Base-by-base conservation (phyloP, 129 eudicot genomes). In the Flaveria sonorensis region DNA sequence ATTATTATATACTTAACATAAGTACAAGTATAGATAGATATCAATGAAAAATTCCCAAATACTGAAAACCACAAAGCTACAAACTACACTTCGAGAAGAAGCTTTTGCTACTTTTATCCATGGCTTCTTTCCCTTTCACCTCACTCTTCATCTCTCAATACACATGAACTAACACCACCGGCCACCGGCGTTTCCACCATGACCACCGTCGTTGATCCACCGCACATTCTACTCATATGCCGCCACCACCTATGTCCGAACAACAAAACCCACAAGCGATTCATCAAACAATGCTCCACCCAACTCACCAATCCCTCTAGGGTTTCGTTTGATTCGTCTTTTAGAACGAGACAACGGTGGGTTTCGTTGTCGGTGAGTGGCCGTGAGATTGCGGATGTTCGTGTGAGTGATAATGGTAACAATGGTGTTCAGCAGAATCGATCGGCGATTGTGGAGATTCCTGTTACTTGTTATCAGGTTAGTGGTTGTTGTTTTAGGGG, bases 401-500 rank as follows among this genome's bases (percentile, higher is more conserved):
- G 83, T 21, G 78, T 79, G 15, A 15, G 65, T 70, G 85, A 77
- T 77, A 84, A 52, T 16, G 28, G 47, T 40, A 76, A 20, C 59
- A 78, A 32, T 85, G 88, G 39, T 62, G 86, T 45, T 62, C 80
- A 68, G 16, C 77, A 76, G 71, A 45, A 75, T 6, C 86, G 68
- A 69, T 77, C 83, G 3, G 81, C 85, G 13, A 43, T 73, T 2
- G 89, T 90, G 40, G 96, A 92, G 74, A 88, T 92, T 30, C 98
- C 98, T 52, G 94, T 90, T 76, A 84, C 89, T 28, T 92, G 98
- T 66, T 92, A 90, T 53, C 98, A 93, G 98, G 98, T 90, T 53
- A 32, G 19, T 43, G 18, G 3, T 70, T 19, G 20, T 39, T 2
- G 16, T 72, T 50, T 79, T 65, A 16, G 16, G 59, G 40, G 4